Conservation (phyloP, 2,329 filamentous ascomycete species). For the Alternaria brassicae region DNA sequence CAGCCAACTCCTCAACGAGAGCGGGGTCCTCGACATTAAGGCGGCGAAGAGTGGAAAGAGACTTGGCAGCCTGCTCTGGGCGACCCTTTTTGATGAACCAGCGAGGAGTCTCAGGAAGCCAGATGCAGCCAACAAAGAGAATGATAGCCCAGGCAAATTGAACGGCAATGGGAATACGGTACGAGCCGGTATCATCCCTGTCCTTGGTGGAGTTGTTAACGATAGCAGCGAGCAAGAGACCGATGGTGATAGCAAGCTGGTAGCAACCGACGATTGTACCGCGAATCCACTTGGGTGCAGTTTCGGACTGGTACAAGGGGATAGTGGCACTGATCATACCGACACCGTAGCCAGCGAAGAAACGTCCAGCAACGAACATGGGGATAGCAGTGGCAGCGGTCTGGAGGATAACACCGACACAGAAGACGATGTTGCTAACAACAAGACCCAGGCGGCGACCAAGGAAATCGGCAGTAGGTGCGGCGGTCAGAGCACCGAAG, state of each 20-base stretch:
- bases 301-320: conserved; percentile 76
- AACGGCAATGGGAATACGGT: conserved; percentile 77
- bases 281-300: conserved; percentile 75
- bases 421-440: conserved; percentile 46
- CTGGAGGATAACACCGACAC: conserved; percentile 51
- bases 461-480: conserved; percentile 69
- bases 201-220: conserved; percentile 69
- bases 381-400: conserved; percentile 45
- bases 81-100: conserved; percentile 70
- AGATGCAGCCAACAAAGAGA: conserved; percentile 64
- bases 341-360: conserved; percentile 53
- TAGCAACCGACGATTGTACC: conserved; percentile 74
- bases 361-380: conserved; percentile 51
- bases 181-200: conserved; percentile 67
- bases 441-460: conserved; percentile 71
- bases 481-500: conserved; percentile 74
- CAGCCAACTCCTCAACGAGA: conserved; percentile 67
- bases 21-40: conserved; percentile 65
- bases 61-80: conserved; percentile 68
- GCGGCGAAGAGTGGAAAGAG: conserved; percentile 68
- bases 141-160: conserved; percentile 78
- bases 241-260: conserved; percentile 75
- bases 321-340: conserved; percentile 55
- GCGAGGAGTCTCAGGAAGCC: conserved; percentile 80
- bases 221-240: conserved; percentile 70